Evolutionary conservation across 2,329 filamentous ascomycete species (phyloP).

Genomic region (Colletotrichum filicis): DNA sequence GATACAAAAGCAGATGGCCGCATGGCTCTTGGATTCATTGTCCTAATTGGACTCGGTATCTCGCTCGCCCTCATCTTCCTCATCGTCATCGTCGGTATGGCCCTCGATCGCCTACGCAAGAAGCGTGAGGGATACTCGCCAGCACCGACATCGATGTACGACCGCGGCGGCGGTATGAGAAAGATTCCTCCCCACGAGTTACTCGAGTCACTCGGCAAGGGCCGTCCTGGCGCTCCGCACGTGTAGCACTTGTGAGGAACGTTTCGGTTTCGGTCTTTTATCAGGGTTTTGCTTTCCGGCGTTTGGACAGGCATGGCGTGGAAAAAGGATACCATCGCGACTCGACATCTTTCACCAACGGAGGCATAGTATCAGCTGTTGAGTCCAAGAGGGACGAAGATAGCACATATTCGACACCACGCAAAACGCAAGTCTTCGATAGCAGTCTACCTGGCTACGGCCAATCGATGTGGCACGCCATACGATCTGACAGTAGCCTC

Average conservation of each 20-base stretch:
- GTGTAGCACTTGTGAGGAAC: constrained; percentile 51
- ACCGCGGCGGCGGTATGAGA: constrained; percentile 67
- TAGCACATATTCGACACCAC: not conserved
- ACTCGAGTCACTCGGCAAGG: constrained; percentile 63
- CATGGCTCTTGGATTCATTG: constrained; percentile 79
- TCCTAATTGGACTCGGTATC: constrained; percentile 84
- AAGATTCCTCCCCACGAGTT: constrained; percentile 71
- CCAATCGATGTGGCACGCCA: not conserved
- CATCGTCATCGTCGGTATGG: constrained; percentile 78
- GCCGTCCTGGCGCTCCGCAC: constrained; percentile 59
- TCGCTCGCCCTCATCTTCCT: constrained; percentile 81
- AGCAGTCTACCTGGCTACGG: not conserved
- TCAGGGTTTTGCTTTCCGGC: constrained; percentile 42
- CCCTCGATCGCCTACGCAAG: constrained; percentile 80
- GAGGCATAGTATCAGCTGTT: constrained; percentile 2
- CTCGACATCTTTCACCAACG: constrained; percentile 20
- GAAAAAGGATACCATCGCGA: constrained; percentile 28
- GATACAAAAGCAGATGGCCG: constrained; percentile 55
- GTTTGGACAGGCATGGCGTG: constrained; percentile 48
- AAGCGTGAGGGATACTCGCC: constrained; percentile 83
- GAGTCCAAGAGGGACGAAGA: constrained; percentile 8
- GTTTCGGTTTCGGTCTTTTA: constrained; percentile 19
- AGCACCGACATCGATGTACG: constrained; percentile 75
- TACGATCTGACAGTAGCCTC: constrained; percentile 14
- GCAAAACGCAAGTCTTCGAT: not conserved